Percentiles rank a stretch among this genome's conserved stretches.
Conservation (phyloP, 805 yeast species). For the Suhomyces sp. region DNA sequence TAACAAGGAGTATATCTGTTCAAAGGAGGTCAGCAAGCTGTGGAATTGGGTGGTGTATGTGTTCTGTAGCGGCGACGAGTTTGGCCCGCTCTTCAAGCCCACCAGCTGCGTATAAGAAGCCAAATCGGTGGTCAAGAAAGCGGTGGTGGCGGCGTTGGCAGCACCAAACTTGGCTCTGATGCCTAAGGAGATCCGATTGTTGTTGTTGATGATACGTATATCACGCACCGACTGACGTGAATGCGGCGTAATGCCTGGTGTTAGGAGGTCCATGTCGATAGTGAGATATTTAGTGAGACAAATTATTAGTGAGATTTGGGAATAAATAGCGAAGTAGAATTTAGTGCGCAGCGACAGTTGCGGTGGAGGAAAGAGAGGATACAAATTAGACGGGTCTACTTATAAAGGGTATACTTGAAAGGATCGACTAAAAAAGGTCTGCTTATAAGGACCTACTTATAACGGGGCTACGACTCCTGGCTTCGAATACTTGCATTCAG, state of each 20-base stretch:
- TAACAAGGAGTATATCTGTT: slow-evolving; percentile 20
- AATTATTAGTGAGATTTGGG: background rate
- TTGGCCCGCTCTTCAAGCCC: background rate
- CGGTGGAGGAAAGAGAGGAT: too few relatives aligned
- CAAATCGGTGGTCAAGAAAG: slow-evolving; percentile 19
- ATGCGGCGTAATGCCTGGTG: slow-evolving; percentile 17
- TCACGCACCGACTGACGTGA: slow-evolving; percentile 10
- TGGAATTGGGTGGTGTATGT: background rate
- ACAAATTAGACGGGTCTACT: too few relatives aligned
- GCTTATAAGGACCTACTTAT: too few relatives aligned
- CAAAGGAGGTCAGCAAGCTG: slow-evolving; percentile 12
- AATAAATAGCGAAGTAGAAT: background rate
- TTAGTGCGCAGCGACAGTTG: too few relatives aligned
- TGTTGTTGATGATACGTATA: slow-evolving; percentile 19
- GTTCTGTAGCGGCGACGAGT: background rate
- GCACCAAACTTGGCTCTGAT: slow-evolving; percentile 19
- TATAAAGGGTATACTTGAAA: too few relatives aligned
- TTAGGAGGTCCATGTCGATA: slow-evolving; percentile 16
- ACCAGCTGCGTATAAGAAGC: background rate
- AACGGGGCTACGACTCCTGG: too few relatives aligned
- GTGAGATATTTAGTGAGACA: too few relatives aligned
- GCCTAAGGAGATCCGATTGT: slow-evolving; percentile 29
- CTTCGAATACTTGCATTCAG: too few relatives aligned
- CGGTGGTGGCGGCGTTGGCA: slow-evolving; percentile 20
- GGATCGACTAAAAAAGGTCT: too few relatives aligned